Evolutionary conservation across 1,284 basidiomycete species (phyloP), one percentile per base, ranked within the genome.

Genomic region (Cutaneotrichosporon spelunceum): DNA sequence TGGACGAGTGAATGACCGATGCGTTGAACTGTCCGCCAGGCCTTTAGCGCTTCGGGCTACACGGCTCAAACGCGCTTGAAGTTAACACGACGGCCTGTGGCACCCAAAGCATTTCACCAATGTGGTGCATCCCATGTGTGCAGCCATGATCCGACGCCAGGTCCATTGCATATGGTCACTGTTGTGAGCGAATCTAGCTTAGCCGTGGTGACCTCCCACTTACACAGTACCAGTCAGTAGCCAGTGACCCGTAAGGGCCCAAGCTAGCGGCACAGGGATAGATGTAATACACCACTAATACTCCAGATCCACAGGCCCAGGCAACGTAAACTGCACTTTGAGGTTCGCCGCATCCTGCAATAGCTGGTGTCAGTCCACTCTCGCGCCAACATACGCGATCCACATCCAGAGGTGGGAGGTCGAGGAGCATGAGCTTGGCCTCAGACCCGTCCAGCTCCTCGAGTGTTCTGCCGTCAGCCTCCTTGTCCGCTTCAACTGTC

Each of bases 401-500:
- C 2, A 79, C 72, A 56, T 79, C 76, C 68, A 79, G 61, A 0
- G 75, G 75, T 0, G 77, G 77, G 8, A 79, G 61, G 57, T 77
- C 75, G 1, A 79, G 70, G 13, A 79, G 63, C 71, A 79, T 74
- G 53, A 77, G 61, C 64, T 73, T 78, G 2, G 73, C 75, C 61
- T 78, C 77, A 6, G 73, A 72, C 8, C 75, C 72, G 55, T 78
- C 76, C 2, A 78, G 68, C 60, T 78, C 76, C 65, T 78, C 76
- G 23, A 78, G 66, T 1, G 73, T 75, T 23, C 54, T 56, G 54
- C 26, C n/a, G 23, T 56, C 52, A 74, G 45, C 63, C 75, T 73
- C 5, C 70, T 16, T 5, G 9, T 78, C 77, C 2, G 75, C 68
- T 57, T 77, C 75, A 63, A 77, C 77, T n/a, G 76, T 64, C 0